Base-by-base conservation (phyloP, 352 stramenopile genomes). In the Phytophthora multivora region DNA sequence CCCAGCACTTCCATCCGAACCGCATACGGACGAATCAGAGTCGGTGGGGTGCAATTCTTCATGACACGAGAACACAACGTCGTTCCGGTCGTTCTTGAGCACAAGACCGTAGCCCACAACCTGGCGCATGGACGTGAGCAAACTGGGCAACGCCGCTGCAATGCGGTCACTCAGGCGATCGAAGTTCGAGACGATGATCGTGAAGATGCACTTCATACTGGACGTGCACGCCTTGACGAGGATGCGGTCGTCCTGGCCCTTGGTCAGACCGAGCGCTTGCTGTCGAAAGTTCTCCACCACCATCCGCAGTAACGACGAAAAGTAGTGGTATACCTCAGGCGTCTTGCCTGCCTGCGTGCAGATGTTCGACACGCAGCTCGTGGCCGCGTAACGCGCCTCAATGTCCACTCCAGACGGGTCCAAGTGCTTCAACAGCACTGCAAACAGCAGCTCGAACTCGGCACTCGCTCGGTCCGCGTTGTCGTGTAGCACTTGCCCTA, bases 141-240 rank as follows among this genome's bases (percentile, higher is more conserved):
- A 53, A 51, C 73, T 84, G 2, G 85, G 80, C 38, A 96, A 40
- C 5, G 71, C 61, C 0, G 82, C 66, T 12, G 79, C 66, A 25
- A 94, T 91, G 21, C 78, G 83, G 41, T 88, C 82, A 4, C 35
- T 58, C 18, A 92, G 70, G 5, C 69, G 79, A 16, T 91, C 80
- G 21, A 79, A 80, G 40, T 83, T 87, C 41, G 80, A 80, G 46
- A 79, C 85, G 43, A 94, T 75, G 52, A 96, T 92, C 64, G 84
- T 89, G 59, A 85, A 91, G 18, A 93, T 76, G 66, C 87, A 96
- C 67, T 94, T 93, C 75, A 96, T 87, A 51, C 87, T 96, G 52
- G 80, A 90, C 1, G 83, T 92, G 60, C 85, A 94, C 12, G 85
- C 86, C 53, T 92, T 93, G 23, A 94, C 79, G 4, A 94, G 70